Base-by-base conservation (phyloP, 1,139 yeast species). In the Eremothecium gossypii region DNA sequence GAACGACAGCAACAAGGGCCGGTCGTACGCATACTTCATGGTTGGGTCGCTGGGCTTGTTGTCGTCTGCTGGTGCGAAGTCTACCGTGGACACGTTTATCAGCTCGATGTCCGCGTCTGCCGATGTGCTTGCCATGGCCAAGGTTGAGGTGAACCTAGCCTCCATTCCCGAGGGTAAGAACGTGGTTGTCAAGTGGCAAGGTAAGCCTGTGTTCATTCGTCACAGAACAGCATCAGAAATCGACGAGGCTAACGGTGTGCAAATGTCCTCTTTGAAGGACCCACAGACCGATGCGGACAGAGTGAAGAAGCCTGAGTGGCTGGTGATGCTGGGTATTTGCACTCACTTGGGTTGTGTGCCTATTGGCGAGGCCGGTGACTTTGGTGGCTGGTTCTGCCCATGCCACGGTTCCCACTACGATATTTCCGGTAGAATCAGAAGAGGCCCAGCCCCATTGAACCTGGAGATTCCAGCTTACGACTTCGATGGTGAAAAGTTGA, bases 321-420 rank as follows among this genome's bases (percentile, higher is more conserved):
- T 93, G 65, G 78, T 93, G 65, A 93, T 93, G 99, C 71, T 93
- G 74, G 99, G 99, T 74, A 89, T 93, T 68, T 91, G 98, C 77
- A 93, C 99, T 57, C 99, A 93, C 69, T 80, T 93, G 75, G 99
- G 99, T 69, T 93, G 99, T 83, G 99, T 93, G 52, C 99, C 99
- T 57, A 93, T 93, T 64, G 98, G 99, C 67, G 98, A 93, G 73
- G 84, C 97, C 52, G 99, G 99, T 72, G 99, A 93, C 70, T 93
- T 79, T 61, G 97, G 96, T 67, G 98, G 98, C 65, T 93, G 98
- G 98, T 93, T 93, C 91, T 93, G 99, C 72, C 99, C 99, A 54
- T 93, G 98, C 75, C 99, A 93, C 76, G 99, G 98, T 78, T 91
- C 98, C 66, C 98, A 93, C 71, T 93, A 93, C 73, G 98, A 93